Percentiles rank a stretch among this genome's conserved stretches.
These are phyloP conservation scores for Eucommia ulmoides DNA, from an alignment of 257 asterid genomes.

Conservation along the genomic window DNA sequence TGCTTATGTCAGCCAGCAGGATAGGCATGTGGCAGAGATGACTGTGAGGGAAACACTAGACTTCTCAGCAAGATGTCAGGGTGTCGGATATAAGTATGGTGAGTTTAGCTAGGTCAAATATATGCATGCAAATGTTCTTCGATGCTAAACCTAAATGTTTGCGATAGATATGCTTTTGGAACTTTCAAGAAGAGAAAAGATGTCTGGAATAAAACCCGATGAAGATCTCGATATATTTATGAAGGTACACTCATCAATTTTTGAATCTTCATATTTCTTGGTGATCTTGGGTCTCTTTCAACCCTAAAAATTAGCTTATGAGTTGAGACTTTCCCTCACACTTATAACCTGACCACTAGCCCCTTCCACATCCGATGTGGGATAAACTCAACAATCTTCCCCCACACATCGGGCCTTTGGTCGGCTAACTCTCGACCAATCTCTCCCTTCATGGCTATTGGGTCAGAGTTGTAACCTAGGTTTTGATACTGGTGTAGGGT, in stretches of 20 bases:
- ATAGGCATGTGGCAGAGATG: constrained; percentile 89
- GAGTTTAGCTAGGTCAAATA: constrained; percentile 12
- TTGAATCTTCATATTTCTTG: too few species aligned
- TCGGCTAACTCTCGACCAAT: too few species aligned
- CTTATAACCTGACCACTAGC: too few species aligned
- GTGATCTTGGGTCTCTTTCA: too few species aligned
- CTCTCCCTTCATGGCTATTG: too few species aligned
- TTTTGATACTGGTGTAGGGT: too few species aligned
- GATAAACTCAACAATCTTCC: too few species aligned
- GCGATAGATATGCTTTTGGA: constrained; percentile 88
- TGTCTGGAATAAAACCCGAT: constrained; percentile 76
- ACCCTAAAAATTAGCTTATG: too few species aligned
- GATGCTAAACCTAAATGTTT: constrained; percentile 23
- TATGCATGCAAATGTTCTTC: constrained; percentile 12
- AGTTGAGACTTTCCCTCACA: too few species aligned
- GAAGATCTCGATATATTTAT: constrained; percentile 93
- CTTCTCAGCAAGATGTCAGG: constrained; percentile 83
- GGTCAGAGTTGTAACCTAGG: too few species aligned
- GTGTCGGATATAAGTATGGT: constrained; percentile 90
- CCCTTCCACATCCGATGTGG: too few species aligned
- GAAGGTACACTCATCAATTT: constrained; percentile 76
- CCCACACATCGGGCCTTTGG: too few species aligned
- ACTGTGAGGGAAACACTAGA: constrained; percentile 89
- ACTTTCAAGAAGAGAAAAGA: constrained; percentile 81
- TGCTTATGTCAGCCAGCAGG: constrained; percentile 81